A percentile compares a stretch with the other conserved stretches of the same genome.
phyloP scores from a whole-genome alignment of 345 rosid species.

The Brassica napus region DNA sequence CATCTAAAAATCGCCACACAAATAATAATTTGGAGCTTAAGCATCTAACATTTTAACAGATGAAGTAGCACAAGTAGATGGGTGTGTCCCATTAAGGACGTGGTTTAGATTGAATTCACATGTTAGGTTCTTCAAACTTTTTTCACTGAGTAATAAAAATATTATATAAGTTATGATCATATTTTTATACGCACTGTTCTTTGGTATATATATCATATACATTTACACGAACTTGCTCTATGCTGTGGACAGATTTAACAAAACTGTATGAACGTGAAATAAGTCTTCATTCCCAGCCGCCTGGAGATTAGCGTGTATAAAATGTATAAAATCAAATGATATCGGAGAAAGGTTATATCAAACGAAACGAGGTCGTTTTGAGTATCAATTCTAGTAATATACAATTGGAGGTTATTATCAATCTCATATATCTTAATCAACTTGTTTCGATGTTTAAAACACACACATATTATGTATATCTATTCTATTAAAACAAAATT shows the following conservation, averaged over 20 bases:
- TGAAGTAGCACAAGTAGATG: not conserved
- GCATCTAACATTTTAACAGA: not conserved
- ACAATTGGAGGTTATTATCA: not conserved
- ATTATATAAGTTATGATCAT: not conserved
- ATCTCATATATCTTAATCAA: slow-evolving; percentile 6
- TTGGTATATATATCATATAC: not conserved
- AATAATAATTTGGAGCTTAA: not conserved
- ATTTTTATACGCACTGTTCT: not conserved
- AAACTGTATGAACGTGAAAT: not conserved
- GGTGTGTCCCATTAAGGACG: not conserved
- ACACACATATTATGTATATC: not conserved
- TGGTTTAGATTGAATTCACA: not conserved
- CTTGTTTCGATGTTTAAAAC: slow-evolving; percentile 23
- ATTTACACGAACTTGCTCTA: not conserved
- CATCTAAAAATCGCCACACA: not conserved
- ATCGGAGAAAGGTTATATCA: slow-evolving; percentile 11
- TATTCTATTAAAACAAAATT: too few relatives aligned
- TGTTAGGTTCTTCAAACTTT: not conserved
- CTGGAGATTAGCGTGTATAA: slow-evolving; percentile 1
- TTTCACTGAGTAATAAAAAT: not conserved
- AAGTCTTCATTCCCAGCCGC: slow-evolving; percentile 9
- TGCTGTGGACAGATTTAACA: slow-evolving; percentile 2
- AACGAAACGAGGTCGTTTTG: not conserved
- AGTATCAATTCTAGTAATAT: not conserved
- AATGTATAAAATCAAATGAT: slow-evolving; percentile 15